Percentiles rank a stretch among this genome's conserved stretches.
Conservation (phyloP, 2,329 filamentous ascomycete species). For the Colletotrichum graminicola region DNA sequence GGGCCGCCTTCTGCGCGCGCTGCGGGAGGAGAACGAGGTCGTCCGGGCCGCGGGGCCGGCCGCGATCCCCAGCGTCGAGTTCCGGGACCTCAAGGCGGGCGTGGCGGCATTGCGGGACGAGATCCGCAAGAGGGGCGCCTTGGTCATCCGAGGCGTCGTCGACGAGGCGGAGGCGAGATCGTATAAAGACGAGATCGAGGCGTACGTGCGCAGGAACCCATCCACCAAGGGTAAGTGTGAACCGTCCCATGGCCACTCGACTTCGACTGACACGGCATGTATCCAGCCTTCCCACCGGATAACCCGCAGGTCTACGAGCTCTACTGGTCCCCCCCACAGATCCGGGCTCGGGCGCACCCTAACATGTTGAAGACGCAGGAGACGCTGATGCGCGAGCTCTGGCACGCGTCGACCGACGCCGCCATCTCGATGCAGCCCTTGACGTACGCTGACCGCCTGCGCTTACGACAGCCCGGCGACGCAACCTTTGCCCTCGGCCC, state of each 20-base stretch:
- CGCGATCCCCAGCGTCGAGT: slow-evolving; percentile 67
- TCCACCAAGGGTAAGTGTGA: slow-evolving; percentile 61
- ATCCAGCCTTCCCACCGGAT: slow-evolving; percentile 72
- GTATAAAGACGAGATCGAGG: slow-evolving; percentile 74
- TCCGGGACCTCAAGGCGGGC: slow-evolving; percentile 56
- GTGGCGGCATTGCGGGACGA: slow-evolving; percentile 57
- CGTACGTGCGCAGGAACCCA: slow-evolving; percentile 75
- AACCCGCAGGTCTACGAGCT: slow-evolving; percentile 80
- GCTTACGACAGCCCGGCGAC: slow-evolving; percentile 80
- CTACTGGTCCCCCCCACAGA: slow-evolving; percentile 79
- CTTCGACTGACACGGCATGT: neutral
- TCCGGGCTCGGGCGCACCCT: slow-evolving; percentile 75
- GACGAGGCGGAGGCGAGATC: slow-evolving; percentile 71
- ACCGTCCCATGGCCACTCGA: too few relatives aligned
- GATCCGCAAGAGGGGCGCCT: slow-evolving; percentile 71
- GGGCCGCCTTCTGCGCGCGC: slow-evolving; percentile 59
- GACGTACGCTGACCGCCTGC: slow-evolving; percentile 77
- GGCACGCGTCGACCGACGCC: slow-evolving; percentile 64
- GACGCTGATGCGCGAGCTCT: slow-evolving; percentile 71
- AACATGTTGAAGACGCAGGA: slow-evolving; percentile 72
- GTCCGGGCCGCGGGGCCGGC: slow-evolving; percentile 59
- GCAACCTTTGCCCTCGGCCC: slow-evolving; percentile 78
- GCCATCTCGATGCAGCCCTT: slow-evolving; percentile 69
- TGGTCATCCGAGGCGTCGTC: slow-evolving; percentile 75
- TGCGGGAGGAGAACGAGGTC: slow-evolving; percentile 61